phyloP scores from a whole-genome alignment of 768 basidiomycete genomes.

The Phylloporus sp. region DNA sequence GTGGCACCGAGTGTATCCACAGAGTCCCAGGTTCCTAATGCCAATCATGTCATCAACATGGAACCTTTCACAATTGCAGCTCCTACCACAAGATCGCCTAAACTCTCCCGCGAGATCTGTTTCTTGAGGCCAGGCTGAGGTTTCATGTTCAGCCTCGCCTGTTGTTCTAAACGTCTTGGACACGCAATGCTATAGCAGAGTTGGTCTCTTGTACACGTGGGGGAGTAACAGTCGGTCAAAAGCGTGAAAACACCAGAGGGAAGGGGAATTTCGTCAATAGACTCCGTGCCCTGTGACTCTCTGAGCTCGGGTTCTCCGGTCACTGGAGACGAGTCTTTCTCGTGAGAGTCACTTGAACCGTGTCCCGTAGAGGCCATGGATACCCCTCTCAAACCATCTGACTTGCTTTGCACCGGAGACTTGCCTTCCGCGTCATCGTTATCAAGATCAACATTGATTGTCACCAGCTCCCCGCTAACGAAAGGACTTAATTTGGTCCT shows the following conservation, averaged over 20 bases:
- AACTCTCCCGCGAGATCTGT: constrained; percentile 75
- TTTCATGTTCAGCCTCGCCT: constrained; percentile 91
- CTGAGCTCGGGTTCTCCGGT: constrained; percentile 15
- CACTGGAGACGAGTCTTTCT: constrained; percentile 31
- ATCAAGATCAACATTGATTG: constrained; percentile 33
- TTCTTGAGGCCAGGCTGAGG: constrained; percentile 85
- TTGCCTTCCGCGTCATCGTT: constrained; percentile 33
- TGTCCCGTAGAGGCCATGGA: constrained; percentile 28
- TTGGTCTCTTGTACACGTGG: constrained; percentile 90
- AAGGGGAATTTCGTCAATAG: constrained; percentile 61
- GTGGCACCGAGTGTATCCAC: constrained; percentile 96
- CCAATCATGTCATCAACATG: constrained; percentile 7
- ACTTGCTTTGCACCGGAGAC: constrained; percentile 22
- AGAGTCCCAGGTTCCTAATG: constrained; percentile 75
- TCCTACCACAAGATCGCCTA: constrained; percentile 72
- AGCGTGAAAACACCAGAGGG: constrained; percentile 96
- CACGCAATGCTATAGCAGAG: constrained; percentile 99
- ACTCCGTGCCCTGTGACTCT: constrained; percentile 39
- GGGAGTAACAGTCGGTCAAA: constrained; percentile 95
- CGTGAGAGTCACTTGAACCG: constrained; percentile 34
- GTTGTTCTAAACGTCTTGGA: constrained; percentile 90
- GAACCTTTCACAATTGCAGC: background rate
- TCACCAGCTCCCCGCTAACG: constrained; percentile 66
- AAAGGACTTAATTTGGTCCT: constrained; percentile 81
- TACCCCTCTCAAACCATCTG: constrained; percentile 19